Evolutionary conservation across 2,329 filamentous ascomycete species (phyloP), one percentile per base, ranked within the genome.

Genomic region (Phaeosphaeria sp.): DNA sequence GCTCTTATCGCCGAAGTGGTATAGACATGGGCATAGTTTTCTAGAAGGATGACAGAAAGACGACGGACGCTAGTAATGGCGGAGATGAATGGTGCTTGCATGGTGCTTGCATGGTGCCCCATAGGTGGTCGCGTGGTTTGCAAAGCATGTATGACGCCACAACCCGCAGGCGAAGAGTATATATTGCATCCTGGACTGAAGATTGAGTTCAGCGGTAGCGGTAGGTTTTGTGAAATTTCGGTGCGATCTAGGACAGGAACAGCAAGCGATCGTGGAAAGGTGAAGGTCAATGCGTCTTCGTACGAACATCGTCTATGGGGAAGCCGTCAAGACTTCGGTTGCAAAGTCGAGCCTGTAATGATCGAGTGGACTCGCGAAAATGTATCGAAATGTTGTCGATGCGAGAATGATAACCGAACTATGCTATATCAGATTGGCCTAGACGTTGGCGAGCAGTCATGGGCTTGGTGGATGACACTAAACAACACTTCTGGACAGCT

Each of bases 11-110:
- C 36, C 36, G 36, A 39, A 13, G 45, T 20, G 33, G 30, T n/a
- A 51, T 39, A 33, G 20, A n/a, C 24, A 47, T 30, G 43, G 22
- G 17, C 9, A 33, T 39, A 36, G 43, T 20, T 22, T 56, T 56
- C 49, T 47, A 24, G 44, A 56, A 42, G 3, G 36, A 11, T 40
- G 49, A 9, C 24, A 55, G 24, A 49, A 49, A 27, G 36, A 44
- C 30, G 22, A 47, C 24, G 24, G 24, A 47, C 13, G 24, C 45
- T 47, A 27, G 45, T 13, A n/a, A 27, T 47, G 18, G 24, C 24
- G 5, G 24, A 30, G 45, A 47, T 47, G 45, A 30, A 27, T 18
- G 36, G 15, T 39, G 17, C 36, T 39, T 39, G n/a, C 36, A 27
- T 18, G 36, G 15, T 39, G 17, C 36, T 39, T 39, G n/a, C 36